Percentiles rank a stretch among this genome's conserved stretches.
These are phyloP conservation scores for Penicillium sp. DNA, from an alignment of 2,329 filamentous ascomycete genomes.

Conservation along the genomic window DNA sequence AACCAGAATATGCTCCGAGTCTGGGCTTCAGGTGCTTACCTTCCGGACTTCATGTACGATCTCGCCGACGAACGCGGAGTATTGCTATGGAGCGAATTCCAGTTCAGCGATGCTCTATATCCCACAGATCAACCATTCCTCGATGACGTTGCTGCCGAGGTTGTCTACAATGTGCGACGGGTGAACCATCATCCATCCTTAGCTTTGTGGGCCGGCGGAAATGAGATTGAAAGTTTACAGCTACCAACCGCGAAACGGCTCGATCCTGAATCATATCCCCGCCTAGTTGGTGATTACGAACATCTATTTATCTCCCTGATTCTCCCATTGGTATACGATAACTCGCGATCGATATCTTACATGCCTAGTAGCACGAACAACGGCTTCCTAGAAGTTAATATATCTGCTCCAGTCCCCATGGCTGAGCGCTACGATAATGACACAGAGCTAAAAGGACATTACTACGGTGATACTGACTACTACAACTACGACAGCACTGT, in stretches of 20 bases:
- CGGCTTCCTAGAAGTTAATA: conserved; percentile 56
- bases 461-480: conserved; percentile 61
- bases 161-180: conserved; percentile 59
- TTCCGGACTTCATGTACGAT: conserved; percentile 62
- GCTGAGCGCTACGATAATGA: conserved; percentile 57
- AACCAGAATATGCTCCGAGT: conserved; percentile 66
- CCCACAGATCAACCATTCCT: conserved; percentile 55
- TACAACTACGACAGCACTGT: conserved; percentile 57
- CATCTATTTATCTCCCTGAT: conserved; percentile 57
- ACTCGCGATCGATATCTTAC: conserved; percentile 60
- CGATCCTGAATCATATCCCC: conserved; percentile 46
- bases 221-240: conserved; percentile 60
- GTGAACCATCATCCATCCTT: conserved; percentile 60
- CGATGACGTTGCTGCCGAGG: conserved; percentile 56
- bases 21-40: conserved; percentile 61
- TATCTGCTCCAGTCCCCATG: conserved; percentile 53
- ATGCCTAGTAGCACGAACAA: conserved; percentile 60
- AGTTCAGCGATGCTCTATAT: conserved; percentile 62
- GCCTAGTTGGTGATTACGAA: conserved; percentile 55
- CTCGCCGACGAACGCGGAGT: conserved; percentile 61
- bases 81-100: conserved; percentile 62
- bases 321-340: conserved; percentile 56
- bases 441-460: conserved; percentile 43
- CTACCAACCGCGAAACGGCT: conserved; percentile 44
- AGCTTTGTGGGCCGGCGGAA: conserved; percentile 56